Base-by-base conservation (phyloP, 305 asterid species). In the Withania somnifera region DNA sequence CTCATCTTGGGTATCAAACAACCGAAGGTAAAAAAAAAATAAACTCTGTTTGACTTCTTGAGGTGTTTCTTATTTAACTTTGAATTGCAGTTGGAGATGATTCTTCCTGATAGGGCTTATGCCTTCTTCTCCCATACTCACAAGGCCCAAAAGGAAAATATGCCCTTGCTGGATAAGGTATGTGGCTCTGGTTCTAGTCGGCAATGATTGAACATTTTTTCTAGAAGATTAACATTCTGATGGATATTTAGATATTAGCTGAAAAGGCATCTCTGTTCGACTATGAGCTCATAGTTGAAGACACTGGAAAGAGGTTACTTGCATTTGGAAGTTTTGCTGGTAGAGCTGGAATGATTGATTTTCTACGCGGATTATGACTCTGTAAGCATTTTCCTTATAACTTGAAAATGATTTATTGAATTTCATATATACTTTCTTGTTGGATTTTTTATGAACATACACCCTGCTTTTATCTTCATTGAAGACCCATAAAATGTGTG, bases 91-190 rank as follows among this genome's bases (percentile, higher is more conserved):
- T 86, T 94, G 93, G 97, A 93, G 84, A 92, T 95, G 99, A 94
- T 95, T 86, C 97, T 95, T 78, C 95, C 95, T 15, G 85, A 90
- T 58, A 91, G 96, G 85, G 96, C 95, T 20, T 95, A 95, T 82
- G 91, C 97, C 6, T 95, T 95, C 88, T 95, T 95, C 89, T 95
- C 98, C 19, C 99, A 95, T 83, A 94, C 99, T 36, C 99, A 95
- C 88, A 95, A 95, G 90, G 98, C 99, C 52, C 97, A 93, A 78
- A 92, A 83, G 82, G 99, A 95, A 86, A 95, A 94, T 76, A 94
- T 95, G 99, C 99, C 97, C 14, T 92, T 95, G 88, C 92, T 95
- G 82, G 99, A 94, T 89, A 95, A 93, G 97, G 99, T 95, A 66
- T 61, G 76, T 81, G 76, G 30, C 51, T 51, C 32, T 28, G 9